phyloP scores from a whole-genome alignment of 2,329 filamentous ascomycete genomes.

The Emergomyces pasteurianus region DNA sequence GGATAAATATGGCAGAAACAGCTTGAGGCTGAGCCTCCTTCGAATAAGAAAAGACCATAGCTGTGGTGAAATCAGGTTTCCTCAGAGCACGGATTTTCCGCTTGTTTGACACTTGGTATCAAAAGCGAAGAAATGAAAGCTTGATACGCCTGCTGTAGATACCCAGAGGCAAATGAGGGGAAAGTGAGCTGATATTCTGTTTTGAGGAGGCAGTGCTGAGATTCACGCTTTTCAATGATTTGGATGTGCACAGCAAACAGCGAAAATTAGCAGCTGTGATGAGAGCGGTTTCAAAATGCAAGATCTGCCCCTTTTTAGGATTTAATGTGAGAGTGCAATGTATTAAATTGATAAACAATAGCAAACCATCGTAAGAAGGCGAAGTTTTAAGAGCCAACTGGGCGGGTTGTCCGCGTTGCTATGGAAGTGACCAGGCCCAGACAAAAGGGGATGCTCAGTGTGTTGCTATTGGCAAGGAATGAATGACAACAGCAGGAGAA shows the following conservation, averaged over 20 bases:
- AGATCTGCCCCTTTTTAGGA: background rate
- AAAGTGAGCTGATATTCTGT: background rate
- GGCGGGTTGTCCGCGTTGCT: background rate
- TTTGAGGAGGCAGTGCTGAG: background rate
- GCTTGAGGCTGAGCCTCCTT: constrained; percentile 21
- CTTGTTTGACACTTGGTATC: background rate
- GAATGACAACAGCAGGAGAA: background rate
- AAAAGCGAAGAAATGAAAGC: background rate
- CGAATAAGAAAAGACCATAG: background rate
- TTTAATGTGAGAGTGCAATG: background rate
- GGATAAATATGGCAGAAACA: constrained; percentile 75
- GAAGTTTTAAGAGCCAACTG: background rate
- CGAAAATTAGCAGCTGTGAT: background rate
- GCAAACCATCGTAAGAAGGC: background rate
- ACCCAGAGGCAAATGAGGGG: background rate
- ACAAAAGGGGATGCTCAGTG: background rate
- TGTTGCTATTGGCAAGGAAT: background rate
- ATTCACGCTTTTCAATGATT: background rate
- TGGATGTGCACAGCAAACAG: background rate
- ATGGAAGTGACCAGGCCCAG: background rate
- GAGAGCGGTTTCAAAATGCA: background rate
- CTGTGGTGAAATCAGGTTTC: background rate
- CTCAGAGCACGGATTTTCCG: background rate
- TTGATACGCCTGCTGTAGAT: no score
- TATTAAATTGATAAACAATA: background rate